Evolutionary conservation across 2,329 filamentous ascomycete species (phyloP).

Genomic region (Trichoderma sp.): DNA sequence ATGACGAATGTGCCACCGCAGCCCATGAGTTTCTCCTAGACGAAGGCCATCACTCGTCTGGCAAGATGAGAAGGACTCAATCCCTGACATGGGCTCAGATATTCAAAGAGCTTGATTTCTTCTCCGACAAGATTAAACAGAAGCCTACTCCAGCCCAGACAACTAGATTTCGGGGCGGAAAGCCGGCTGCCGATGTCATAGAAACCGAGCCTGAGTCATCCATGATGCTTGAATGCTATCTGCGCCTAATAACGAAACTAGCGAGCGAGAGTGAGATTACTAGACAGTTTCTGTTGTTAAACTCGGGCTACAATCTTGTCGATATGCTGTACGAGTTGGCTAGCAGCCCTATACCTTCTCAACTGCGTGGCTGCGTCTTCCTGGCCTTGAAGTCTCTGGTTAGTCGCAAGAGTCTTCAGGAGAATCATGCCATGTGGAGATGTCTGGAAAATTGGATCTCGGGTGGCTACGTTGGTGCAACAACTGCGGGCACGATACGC

Average conservation of each 20-base stretch:
- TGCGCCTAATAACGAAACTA: constrained; percentile 82
- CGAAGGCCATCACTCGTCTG: constrained; percentile 69
- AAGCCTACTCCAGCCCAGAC: constrained; percentile 51
- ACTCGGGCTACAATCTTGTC: constrained; percentile 63
- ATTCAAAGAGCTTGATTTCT: constrained; percentile 83
- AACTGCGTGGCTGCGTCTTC: constrained; percentile 81
- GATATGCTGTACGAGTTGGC: constrained; percentile 76
- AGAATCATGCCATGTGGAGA: constrained; percentile 74
- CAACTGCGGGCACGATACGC: constrained; percentile 32
- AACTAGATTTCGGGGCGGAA: constrained; percentile 52
- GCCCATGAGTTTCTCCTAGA: constrained; percentile 89
- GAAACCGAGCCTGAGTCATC: constrained; percentile 86
- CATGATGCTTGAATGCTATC: constrained; percentile 95
- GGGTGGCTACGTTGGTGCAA: constrained; percentile 49
- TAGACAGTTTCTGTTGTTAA: constrained; percentile 69
- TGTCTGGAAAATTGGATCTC: constrained; percentile 77
- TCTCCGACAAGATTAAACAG: constrained; percentile 74
- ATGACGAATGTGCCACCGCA: constrained; percentile 75
- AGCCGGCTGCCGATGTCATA: constrained; percentile 63
- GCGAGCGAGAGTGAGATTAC: constrained; percentile 70
- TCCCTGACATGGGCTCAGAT: constrained; percentile 93
- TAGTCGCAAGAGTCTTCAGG: constrained; percentile 64
- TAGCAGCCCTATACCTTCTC: constrained; percentile 70
- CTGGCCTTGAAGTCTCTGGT: constrained; percentile 73
- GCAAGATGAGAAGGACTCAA: constrained; percentile 76